These are phyloP conservation scores for Mariannaea sp. DNA, from an alignment of 2,329 filamentous ascomycete genomes.

Conservation along the genomic window DNA sequence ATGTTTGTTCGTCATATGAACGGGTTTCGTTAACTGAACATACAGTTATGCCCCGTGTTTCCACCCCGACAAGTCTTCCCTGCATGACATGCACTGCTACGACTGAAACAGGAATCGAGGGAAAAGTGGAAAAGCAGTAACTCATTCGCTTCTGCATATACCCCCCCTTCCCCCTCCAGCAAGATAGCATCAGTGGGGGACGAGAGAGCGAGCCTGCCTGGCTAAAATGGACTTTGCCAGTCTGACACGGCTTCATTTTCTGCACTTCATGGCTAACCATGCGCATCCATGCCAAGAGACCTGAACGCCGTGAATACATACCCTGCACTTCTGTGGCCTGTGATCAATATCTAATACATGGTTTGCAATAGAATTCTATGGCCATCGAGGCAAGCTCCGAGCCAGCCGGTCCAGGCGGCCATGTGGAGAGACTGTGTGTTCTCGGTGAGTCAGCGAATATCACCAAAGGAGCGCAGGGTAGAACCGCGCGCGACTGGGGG, in stretches of 20 bases:
- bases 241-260: conserved; percentile 2
- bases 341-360: no score
- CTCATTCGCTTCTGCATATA: background rate
- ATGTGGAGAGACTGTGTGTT: conserved; percentile 12
- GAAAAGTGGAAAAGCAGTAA: background rate
- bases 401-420: conserved; percentile 4
- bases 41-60: no score
- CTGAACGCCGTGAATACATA: background rate
- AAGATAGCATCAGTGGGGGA: conserved; percentile 8
- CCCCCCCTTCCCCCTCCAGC: conserved; percentile 11
- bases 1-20: no score
- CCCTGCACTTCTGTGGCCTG: no score
- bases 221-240: conserved; percentile 5
- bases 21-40: no score
- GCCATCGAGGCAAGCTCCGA: conserved; percentile 1
- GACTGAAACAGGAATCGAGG: conserved; percentile 1
- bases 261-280: no score
- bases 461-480: conserved; percentile 7
- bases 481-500: conserved; percentile 11
- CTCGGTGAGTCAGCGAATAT: conserved; percentile 15
- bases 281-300: background rate
- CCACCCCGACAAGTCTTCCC: no score
- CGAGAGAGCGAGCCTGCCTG: conserved; percentile 1
- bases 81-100: background rate
- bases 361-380: background rate